These are phyloP conservation scores for Taphrina pruni DNA, from an alignment of 1,139 yeast species.

Conservation along the genomic window DNA sequence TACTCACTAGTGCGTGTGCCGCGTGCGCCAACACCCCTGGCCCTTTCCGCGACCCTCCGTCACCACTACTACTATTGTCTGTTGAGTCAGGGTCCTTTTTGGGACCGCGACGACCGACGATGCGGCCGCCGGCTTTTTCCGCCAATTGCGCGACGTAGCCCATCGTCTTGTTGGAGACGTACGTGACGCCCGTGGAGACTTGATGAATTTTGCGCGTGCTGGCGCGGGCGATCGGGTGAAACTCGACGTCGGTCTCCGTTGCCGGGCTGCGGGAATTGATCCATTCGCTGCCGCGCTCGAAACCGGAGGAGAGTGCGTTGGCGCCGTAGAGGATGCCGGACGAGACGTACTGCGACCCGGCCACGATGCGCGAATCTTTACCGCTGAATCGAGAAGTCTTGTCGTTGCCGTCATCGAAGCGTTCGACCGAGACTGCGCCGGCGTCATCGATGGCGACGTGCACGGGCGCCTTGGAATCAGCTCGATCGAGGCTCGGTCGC, in stretches of 20 bases:
- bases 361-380: conserved; percentile 20
- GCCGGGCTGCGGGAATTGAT: conserved; percentile 18
- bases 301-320: conserved; percentile 6
- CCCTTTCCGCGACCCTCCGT: conserved; percentile 5
- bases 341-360: conserved; percentile 15
- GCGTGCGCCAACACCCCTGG: conserved; percentile 54
- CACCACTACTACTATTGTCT: not conserved
- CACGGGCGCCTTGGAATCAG: conserved; percentile 31
- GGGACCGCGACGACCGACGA: conserved; percentile 11
- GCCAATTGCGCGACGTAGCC: conserved; percentile 25
- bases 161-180: conserved; percentile 28
- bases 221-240: conserved; percentile 21
- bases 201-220: conserved; percentile 26
- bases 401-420: not conserved
- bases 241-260: conserved; percentile 20
- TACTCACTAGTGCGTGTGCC: conserved; percentile 60
- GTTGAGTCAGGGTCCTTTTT: conserved; percentile 16
- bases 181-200: conserved; percentile 23
- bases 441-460: conserved; percentile 17
- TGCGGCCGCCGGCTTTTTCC: conserved; percentile 21
- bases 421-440: conserved; percentile 25
- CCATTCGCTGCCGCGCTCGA: conserved; percentile 27
- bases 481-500: not conserved
- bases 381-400: no score
- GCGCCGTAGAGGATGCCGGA: conserved; percentile 34